These are phyloP conservation scores for Penicillium alfredii DNA, from an alignment of 495 filamentous ascomycete genomes.

Conservation along the genomic window DNA sequence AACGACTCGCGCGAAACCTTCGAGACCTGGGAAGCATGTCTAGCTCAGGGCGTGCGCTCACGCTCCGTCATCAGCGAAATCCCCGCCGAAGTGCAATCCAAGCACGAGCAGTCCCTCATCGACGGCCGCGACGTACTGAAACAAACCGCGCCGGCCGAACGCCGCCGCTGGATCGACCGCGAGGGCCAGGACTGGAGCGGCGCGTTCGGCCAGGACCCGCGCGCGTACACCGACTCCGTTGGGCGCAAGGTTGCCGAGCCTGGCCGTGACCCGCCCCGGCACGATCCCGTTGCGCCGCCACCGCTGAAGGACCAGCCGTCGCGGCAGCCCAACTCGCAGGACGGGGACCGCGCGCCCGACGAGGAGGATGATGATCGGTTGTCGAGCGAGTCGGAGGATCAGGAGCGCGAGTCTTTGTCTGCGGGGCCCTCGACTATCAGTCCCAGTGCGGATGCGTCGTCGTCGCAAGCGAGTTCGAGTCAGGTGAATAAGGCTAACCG, in stretches of 20 bases:
- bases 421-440: constrained; percentile 16
- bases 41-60: constrained; percentile 72
- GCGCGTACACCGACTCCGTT: constrained; percentile 44
- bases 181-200: constrained; percentile 83
- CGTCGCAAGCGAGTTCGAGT: constrained; percentile 11
- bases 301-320: constrained; percentile 34
- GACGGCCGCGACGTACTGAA: constrained; percentile 75
- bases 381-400: constrained; percentile 14
- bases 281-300: constrained; percentile 51
- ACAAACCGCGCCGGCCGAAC: constrained; percentile 60
- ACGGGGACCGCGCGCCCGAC: constrained; percentile 1
- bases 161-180: constrained; percentile 68
- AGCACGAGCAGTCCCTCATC: constrained; percentile 75
- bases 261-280: constrained; percentile 47
- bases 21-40: constrained; percentile 89
- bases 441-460: constrained; percentile 5
- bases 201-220: constrained; percentile 68
- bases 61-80: constrained; percentile 61
- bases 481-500: constrained; percentile 32
- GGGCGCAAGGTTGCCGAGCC: constrained; percentile 51
- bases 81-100: constrained; percentile 55
- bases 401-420: constrained; percentile 10
- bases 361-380: constrained; percentile 4
- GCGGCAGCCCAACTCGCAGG: neutral
- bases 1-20: constrained; percentile 88